Base-by-base conservation (phyloP, 208 protist genomes). In the Crithidia mellificae region DNA sequence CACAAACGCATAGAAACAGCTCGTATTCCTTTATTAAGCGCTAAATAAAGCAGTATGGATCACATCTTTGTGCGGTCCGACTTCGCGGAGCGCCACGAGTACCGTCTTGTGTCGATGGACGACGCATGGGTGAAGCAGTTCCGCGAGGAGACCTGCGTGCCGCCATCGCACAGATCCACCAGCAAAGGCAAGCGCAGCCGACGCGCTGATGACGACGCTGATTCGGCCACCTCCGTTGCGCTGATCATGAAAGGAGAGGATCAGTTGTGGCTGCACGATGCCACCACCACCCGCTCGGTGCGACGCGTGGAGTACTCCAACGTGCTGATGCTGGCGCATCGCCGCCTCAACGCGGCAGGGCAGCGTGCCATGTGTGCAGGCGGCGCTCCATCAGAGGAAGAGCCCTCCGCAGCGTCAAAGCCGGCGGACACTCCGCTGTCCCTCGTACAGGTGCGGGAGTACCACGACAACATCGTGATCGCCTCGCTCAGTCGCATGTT, bases 281-380 rank as follows among this genome's bases (percentile, higher is more conserved):
- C 44, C 20, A 44, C 36, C 25, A 38, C 63, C 24, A 80, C 74
- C 20, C 74, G 79, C 22, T 68, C 79, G 22, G 64, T 91, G 29
- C 80, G 82, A 4, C 85, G 85, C 2, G 81, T 90, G 12, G 88
- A 94, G 72, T 92, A 94, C 79, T 94, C 88, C 29, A 94, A 94
- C 61, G 74, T 76, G 44, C 68, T 94, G 25, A 76, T 94, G 50
- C 52, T 94, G 30, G 77, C 80, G 30, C 34, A 67, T 15, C 68
- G 76, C 15, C 54, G 52, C 3, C 69, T 66, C 56, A 70, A 65
- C 38, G 36, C 30, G 4, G 17, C 25, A 25, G 61, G 72, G 25
- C 3, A 39, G 15, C 32, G 29, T 32, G 29, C 32, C 43, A 54
- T 30, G 43, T 3, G 17, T 9, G 47, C 25, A 30, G 3, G 22